These are phyloP conservation scores for Calonectria leucothoes DNA, from an alignment of 2,329 filamentous ascomycete genomes.

Conservation along the genomic window DNA sequence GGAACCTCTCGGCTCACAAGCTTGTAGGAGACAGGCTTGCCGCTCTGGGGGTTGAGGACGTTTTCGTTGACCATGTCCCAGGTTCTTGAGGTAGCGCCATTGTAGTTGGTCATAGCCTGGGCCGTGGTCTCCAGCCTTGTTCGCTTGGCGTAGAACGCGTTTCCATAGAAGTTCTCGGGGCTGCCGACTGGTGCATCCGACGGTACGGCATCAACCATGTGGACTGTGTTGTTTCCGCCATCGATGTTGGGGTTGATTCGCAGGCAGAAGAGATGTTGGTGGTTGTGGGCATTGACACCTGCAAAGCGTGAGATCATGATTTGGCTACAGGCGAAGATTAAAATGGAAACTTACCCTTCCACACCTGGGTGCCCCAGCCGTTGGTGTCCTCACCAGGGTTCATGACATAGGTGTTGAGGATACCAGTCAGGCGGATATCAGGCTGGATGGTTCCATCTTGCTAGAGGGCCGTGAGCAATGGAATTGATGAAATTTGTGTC, in stretches of 20 bases:
- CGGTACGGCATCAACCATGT: slow-evolving; percentile 80
- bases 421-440: slow-evolving; percentile 91
- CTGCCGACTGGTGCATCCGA: slow-evolving; percentile 82
- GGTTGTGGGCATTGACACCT: slow-evolving; percentile 87
- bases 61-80: slow-evolving; percentile 93
- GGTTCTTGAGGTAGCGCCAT: slow-evolving; percentile 81
- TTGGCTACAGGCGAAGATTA: background rate
- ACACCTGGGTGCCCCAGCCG: slow-evolving; percentile 93
- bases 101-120: slow-evolving; percentile 81
- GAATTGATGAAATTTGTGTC: background rate
- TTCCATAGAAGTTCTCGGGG: slow-evolving; percentile 86
- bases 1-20: slow-evolving; percentile 89
- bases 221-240: slow-evolving; percentile 85
- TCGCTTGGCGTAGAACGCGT: slow-evolving; percentile 88
- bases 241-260: slow-evolving; percentile 90
- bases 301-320: background rate
- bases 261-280: slow-evolving; percentile 94
- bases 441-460: slow-evolving; percentile 93
- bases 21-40: slow-evolving; percentile 89
- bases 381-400: slow-evolving; percentile 82
- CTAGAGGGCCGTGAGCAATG: slow-evolving; percentile 1
- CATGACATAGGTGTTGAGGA: slow-evolving; percentile 91
- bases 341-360: slow-evolving; percentile 58
- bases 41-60: slow-evolving; percentile 86
- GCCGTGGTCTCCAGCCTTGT: slow-evolving; percentile 80